Conservation (phyloP, 163 green algal genomes). For the Coccomyxa subellipsoidea region DNA sequence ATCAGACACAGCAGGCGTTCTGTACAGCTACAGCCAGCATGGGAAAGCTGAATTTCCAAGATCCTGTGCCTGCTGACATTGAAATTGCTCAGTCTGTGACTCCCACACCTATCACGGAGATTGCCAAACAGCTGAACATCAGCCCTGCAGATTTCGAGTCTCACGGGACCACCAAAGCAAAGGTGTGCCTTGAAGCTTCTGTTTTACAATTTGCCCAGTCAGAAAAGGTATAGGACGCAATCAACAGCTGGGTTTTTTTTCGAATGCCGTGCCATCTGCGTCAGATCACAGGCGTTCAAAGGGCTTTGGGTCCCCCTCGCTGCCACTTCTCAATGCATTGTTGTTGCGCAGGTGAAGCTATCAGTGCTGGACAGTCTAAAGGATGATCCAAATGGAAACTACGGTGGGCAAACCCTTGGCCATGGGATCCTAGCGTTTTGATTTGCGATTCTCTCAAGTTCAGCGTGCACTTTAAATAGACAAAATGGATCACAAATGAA, state of each 20-base stretch:
- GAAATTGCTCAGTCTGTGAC: slow-evolving; percentile 85
- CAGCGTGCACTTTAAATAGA: too few relatives aligned
- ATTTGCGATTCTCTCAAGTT: too few relatives aligned
- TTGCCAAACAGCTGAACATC: slow-evolving; percentile 77
- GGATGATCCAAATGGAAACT: slow-evolving; percentile 70
- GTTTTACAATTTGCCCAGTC: not conserved
- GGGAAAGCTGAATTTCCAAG: slow-evolving; percentile 10
- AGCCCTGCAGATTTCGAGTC: slow-evolving; percentile 74
- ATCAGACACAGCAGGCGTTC: not conserved
- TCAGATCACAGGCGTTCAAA: too few relatives aligned
- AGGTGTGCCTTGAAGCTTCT: slow-evolving; percentile 51
- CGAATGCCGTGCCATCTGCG: too few relatives aligned
- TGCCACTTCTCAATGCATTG: too few relatives aligned
- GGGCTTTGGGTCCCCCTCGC: too few relatives aligned
- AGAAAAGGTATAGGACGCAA: not conserved
- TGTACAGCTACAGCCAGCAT: not conserved
- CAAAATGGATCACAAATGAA: too few relatives aligned
- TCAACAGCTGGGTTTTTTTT: too few relatives aligned
- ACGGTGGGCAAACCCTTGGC: slow-evolving; percentile 53
- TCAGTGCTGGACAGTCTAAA: slow-evolving; percentile 66
- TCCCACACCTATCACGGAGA: slow-evolving; percentile 72
- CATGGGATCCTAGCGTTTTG: not conserved
- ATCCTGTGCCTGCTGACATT: slow-evolving; percentile 85
- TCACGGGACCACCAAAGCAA: slow-evolving; percentile 90
- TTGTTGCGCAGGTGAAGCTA: slow-evolving; percentile 79